Percentiles rank a stretch among this genome's conserved stretches.
These are phyloP conservation scores for Capillidium heterosporum DNA, from an alignment of 371 early-diverging fungal genomes.

Conservation along the genomic window DNA sequence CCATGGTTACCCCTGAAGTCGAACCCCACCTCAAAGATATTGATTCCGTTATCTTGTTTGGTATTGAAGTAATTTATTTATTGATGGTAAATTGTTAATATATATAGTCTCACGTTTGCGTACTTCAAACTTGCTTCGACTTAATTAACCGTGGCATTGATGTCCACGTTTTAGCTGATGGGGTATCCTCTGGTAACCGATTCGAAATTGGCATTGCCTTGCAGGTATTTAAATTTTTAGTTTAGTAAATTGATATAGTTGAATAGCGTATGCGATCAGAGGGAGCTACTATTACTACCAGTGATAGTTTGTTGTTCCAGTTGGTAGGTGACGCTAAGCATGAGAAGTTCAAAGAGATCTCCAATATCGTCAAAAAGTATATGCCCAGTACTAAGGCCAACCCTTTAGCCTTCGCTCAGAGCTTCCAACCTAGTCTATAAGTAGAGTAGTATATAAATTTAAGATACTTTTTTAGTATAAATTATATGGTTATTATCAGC, in stretches of 20 bases:
- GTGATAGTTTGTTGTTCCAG: conserved; percentile 86
- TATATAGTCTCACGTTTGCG: conserved; percentile 75
- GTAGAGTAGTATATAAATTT: too few species aligned
- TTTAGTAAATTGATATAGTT: not conserved
- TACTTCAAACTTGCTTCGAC: conserved; percentile 82
- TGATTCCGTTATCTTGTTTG: conserved; percentile 67
- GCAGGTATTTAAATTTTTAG: conserved; percentile 20
- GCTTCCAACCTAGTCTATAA: not conserved
- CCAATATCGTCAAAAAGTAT: conserved; percentile 64
- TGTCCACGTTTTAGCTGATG: conserved; percentile 79
- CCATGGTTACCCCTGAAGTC: conserved; percentile 66
- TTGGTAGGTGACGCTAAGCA: conserved; percentile 60
- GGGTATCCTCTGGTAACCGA: conserved; percentile 70
- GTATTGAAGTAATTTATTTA: conserved; percentile 52
- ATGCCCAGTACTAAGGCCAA: conserved; percentile 25
- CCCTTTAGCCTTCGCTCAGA: not conserved
- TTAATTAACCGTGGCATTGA: conserved; percentile 49
- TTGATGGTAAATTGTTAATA: not conserved
- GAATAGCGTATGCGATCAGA: conserved; percentile 42
- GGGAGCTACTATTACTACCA: conserved; percentile 65
- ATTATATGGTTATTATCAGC: too few species aligned
- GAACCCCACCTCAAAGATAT: conserved; percentile 28
- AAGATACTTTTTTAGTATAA: too few species aligned
- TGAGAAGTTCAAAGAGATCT: conserved; percentile 60
- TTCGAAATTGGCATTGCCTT: conserved; percentile 75